These are phyloP conservation scores for Hansenula sp. DNA, from an alignment of 1,139 yeast genomes.

Conservation along the genomic window DNA sequence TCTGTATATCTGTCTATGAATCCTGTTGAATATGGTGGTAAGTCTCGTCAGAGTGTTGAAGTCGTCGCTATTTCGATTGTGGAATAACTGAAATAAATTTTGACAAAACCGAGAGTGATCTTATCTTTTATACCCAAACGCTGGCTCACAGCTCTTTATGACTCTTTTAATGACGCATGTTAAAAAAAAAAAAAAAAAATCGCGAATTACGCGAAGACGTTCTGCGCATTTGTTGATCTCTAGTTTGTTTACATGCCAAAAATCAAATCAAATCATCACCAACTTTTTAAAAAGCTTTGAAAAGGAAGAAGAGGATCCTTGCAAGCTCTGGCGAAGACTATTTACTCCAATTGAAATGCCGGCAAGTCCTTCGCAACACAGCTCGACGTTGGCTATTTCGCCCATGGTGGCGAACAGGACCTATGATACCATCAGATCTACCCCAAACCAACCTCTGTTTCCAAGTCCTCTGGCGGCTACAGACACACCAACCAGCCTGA, in stretches of 20 bases:
- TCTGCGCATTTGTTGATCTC: not conserved
- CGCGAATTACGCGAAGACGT: not conserved
- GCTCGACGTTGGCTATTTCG: conserved; percentile 27
- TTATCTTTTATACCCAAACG: not conserved
- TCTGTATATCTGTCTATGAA: not conserved
- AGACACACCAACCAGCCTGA: conserved; percentile 2
- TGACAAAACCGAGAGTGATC: not conserved
- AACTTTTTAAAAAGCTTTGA: not conserved
- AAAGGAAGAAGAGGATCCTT: not conserved
- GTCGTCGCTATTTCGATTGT: too few species aligned
- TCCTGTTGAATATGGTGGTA: not conserved
- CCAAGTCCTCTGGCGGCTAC: conserved; percentile 22
- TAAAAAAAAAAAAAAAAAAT: not conserved
- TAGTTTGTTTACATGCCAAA: conserved; percentile 2
- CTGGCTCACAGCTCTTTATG: conserved; percentile 5
- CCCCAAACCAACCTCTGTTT: conserved; percentile 24
- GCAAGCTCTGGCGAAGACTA: too few species aligned
- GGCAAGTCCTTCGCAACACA: conserved; percentile 30
- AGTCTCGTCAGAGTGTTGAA: too few species aligned
- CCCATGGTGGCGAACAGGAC: conserved; percentile 25
- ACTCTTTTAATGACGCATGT: conserved; percentile 5
- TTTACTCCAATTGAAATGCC: too few species aligned
- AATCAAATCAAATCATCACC: not conserved
- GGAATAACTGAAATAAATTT: too few species aligned
- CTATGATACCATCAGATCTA: conserved; percentile 19